Evolutionary conservation across 2,329 filamentous ascomycete genomes (phyloP).

Genomic region (Dactylonectria macrodidyma): DNA sequence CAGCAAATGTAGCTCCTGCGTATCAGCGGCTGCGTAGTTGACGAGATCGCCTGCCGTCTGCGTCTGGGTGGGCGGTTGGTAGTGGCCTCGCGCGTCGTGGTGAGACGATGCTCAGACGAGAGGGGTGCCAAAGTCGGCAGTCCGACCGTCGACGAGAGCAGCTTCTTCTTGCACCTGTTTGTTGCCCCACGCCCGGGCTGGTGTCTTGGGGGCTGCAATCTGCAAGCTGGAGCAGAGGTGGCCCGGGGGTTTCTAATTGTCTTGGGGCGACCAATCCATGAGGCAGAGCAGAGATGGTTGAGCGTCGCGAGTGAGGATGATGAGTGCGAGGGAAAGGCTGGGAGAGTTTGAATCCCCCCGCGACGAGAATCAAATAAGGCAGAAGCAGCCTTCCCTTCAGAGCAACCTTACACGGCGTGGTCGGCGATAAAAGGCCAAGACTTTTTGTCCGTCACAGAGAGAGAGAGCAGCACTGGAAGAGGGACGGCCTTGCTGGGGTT

Average conservation of each 20-base stretch:
- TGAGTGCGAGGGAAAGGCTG: conserved; percentile 16
- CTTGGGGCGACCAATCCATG: conserved; percentile 17
- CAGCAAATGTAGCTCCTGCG: background rate
- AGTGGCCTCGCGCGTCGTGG: conserved; percentile 35
- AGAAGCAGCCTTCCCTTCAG: background rate
- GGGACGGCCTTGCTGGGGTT: conserved; percentile 20
- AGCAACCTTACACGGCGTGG: conserved; percentile 7
- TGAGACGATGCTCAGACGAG: conserved; percentile 49
- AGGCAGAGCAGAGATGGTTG: background rate
- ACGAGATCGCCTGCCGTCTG: conserved; percentile 33
- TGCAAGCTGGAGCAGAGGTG: conserved; percentile 20
- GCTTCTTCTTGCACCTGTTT: conserved; percentile 14
- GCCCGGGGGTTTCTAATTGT: conserved; percentile 20
- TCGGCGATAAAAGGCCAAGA: conserved; percentile 18
- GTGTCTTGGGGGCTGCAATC: conserved; percentile 11
- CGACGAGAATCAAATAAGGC: conserved; percentile 9
- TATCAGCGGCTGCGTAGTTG: conserved; percentile 25
- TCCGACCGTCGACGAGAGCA: conserved; percentile 30
- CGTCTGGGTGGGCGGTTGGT: conserved; percentile 37
- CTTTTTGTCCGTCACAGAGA: conserved; percentile 15
- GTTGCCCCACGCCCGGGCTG: conserved; percentile 26
- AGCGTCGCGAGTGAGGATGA: background rate
- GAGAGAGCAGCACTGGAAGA: conserved; percentile 6
- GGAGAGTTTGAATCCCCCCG: conserved; percentile 26
- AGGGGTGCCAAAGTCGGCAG: conserved; percentile 34